Percentiles rank a stretch among this genome's conserved stretches.
These are phyloP conservation scores for Collybiopsis luxurians DNA, from an alignment of 768 basidiomycete species.

Conservation along the genomic window DNA sequence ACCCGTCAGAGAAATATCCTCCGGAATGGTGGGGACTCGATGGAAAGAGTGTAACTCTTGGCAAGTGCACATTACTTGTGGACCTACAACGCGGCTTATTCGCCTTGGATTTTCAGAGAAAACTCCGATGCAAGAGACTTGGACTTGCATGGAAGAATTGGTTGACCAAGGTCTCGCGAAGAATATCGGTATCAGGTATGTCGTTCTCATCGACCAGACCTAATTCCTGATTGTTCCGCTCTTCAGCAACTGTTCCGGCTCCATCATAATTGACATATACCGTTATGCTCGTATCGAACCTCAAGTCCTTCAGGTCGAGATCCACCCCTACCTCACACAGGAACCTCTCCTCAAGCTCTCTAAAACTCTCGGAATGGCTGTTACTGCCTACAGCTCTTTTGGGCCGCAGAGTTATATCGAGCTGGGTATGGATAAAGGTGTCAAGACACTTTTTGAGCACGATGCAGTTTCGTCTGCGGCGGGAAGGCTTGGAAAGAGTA, in stretches of 20 bases:
- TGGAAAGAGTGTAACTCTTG: slow-evolving; percentile 57
- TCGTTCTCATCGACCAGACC: slow-evolving; percentile 3
- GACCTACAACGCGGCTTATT: neutral
- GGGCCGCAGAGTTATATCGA: slow-evolving; percentile 57
- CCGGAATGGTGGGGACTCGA: slow-evolving; percentile 82
- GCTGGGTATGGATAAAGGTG: slow-evolving; percentile 54
- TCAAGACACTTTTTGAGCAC: slow-evolving; percentile 53
- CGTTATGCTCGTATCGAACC: slow-evolving; percentile 77
- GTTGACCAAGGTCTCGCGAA: slow-evolving; percentile 67
- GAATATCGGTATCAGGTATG: slow-evolving; percentile 77
- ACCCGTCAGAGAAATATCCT: slow-evolving; percentile 72
- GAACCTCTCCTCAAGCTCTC: slow-evolving; percentile 54
- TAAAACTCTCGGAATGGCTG: slow-evolving; percentile 52
- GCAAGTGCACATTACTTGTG: slow-evolving; percentile 32
- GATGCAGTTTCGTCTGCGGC: slow-evolving; percentile 44
- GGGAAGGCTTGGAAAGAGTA: slow-evolving; percentile 51
- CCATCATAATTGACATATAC: slow-evolving; percentile 70
- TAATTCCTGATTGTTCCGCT: slow-evolving; percentile 3
- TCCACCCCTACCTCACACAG: slow-evolving; percentile 72
- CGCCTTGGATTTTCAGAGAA: slow-evolving; percentile 37
- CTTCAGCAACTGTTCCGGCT: slow-evolving; percentile 69
- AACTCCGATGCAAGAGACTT: slow-evolving; percentile 78
- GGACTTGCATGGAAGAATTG: slow-evolving; percentile 78
- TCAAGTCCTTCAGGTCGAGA: slow-evolving; percentile 65
- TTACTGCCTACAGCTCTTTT: slow-evolving; percentile 65